Evolutionary conservation across 257 asterid genomes (phyloP).

Genomic region (Scutellaria barbata): DNA sequence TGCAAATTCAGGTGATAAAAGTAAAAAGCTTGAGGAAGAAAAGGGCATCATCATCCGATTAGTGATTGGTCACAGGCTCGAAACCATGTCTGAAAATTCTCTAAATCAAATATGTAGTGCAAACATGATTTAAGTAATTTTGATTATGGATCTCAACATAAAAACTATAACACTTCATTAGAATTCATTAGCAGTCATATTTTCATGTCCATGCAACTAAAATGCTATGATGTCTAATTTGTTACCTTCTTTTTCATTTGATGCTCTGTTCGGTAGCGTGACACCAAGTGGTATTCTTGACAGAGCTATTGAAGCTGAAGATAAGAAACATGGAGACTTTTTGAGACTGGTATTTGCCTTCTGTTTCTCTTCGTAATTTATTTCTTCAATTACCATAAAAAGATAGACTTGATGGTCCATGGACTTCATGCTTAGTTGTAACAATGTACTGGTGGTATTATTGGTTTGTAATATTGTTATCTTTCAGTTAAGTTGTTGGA

Average conservation of each 20-base stretch:
- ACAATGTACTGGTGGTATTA: too few relatives aligned
- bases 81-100: neutral
- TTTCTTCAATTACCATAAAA: conserved; percentile 15
- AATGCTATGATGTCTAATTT: conserved; percentile 17
- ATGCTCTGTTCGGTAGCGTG: conserved; percentile 52
- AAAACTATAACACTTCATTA: too few relatives aligned
- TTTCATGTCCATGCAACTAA: conserved; percentile 14
- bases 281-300: conserved; percentile 94
- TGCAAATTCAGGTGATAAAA: conserved; percentile 48
- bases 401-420: too few relatives aligned
- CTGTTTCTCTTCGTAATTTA: conserved; percentile 11
- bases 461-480: too few relatives aligned
- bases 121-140: neutral
- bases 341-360: conserved; percentile 68
- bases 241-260: conserved; percentile 16
- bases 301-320: conserved; percentile 92
- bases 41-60: conserved; percentile 55
- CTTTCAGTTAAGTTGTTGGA: too few relatives aligned
- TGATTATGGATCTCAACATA: neutral
- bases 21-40: conserved; percentile 53
- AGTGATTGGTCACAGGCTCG: conserved; percentile 47
- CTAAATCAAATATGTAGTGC: neutral
- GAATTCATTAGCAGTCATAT: neutral
- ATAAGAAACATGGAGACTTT: conserved; percentile 80
- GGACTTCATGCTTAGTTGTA: too few relatives aligned